Percentiles rank a stretch among this genome's conserved stretches.
These are phyloP conservation scores for Cladosporium sp. DNA, from an alignment of 2,329 filamentous ascomycete genomes.

Conservation along the genomic window DNA sequence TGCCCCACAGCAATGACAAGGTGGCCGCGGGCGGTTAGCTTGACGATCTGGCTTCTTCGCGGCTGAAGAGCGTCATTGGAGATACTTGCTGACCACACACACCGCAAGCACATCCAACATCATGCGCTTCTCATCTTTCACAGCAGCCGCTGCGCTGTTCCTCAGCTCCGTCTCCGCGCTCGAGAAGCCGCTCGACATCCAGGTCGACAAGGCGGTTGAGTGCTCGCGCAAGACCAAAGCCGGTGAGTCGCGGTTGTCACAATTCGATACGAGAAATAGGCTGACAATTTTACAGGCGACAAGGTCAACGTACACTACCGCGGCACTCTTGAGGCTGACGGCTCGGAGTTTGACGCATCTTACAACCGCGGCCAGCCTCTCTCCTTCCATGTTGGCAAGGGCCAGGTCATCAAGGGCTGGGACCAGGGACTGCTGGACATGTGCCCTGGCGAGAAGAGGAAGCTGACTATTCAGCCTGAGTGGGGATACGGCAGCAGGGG, in stretches of 20 bases:
- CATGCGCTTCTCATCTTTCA: slow-evolving; percentile 40
- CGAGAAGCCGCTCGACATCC: slow-evolving; percentile 63
- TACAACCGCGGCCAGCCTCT: slow-evolving; percentile 75
- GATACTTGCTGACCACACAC: neutral
- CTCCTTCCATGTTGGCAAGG: slow-evolving; percentile 69
- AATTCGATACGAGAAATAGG: neutral
- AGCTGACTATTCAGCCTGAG: slow-evolving; percentile 81
- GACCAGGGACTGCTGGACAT: slow-evolving; percentile 85
- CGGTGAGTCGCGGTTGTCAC: neutral
- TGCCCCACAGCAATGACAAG: neutral
- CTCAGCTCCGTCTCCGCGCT: slow-evolving; percentile 25
- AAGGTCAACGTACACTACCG: slow-evolving; percentile 44
- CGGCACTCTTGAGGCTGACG: slow-evolving; percentile 50
- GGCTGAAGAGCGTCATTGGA: slow-evolving; percentile 1
- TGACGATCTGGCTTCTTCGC: slow-evolving; percentile 3
- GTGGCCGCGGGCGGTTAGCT: neutral
- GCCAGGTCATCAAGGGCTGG: slow-evolving; percentile 91
- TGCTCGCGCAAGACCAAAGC: slow-evolving; percentile 42
- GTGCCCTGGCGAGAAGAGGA: slow-evolving; percentile 90
- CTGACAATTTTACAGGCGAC: slow-evolving; percentile 32
- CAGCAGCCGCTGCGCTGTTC: slow-evolving; percentile 9
- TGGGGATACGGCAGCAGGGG: slow-evolving; percentile 71
- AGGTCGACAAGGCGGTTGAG: slow-evolving; percentile 65
- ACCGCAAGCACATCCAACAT: slow-evolving; percentile 2
- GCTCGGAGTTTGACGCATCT: slow-evolving; percentile 74